A percentile compares a stretch with the other conserved stretches of the same genome.
These are phyloP conservation scores for Fusarium piperis DNA, from an alignment of 2,329 filamentous ascomycete genomes.

Conservation along the genomic window DNA sequence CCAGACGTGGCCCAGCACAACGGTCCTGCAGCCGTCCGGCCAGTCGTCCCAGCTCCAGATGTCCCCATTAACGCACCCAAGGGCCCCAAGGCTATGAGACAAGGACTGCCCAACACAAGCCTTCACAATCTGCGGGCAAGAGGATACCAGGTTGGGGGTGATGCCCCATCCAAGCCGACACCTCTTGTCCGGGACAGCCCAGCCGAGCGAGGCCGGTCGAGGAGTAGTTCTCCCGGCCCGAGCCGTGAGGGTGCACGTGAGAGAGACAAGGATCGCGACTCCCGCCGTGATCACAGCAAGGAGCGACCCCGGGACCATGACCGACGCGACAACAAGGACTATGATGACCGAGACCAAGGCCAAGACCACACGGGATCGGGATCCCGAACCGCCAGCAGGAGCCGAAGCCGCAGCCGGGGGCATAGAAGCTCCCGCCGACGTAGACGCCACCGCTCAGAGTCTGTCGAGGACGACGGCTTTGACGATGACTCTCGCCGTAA, in stretches of 20 bases:
- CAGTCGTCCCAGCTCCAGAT: slow-evolving; percentile 49
- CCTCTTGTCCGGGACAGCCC: slow-evolving; percentile 29
- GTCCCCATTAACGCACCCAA: slow-evolving; percentile 80
- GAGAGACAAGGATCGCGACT: slow-evolving; percentile 47
- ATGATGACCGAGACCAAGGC: slow-evolving; percentile 28
- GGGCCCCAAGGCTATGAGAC: slow-evolving; percentile 93
- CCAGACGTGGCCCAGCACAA: slow-evolving; percentile 34
- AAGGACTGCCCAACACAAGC: slow-evolving; percentile 85
- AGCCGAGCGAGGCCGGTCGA: slow-evolving; percentile 48
- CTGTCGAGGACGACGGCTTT: slow-evolving; percentile 59
- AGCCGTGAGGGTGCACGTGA: slow-evolving; percentile 41
- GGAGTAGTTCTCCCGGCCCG: slow-evolving; percentile 57
- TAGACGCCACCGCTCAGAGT: slow-evolving; percentile 65
- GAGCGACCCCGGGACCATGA: slow-evolving; percentile 45
- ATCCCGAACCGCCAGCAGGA: slow-evolving; percentile 43
- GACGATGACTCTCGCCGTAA: slow-evolving; percentile 61
- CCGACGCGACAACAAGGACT: slow-evolving; percentile 37
- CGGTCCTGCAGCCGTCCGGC: slow-evolving; percentile 43
- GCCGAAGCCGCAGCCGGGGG: slow-evolving; percentile 54
- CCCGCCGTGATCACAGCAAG: slow-evolving; percentile 48
- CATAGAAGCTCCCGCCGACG: slow-evolving; percentile 60
- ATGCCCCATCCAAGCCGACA: slow-evolving; percentile 41
- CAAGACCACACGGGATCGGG: slow-evolving; percentile 46
- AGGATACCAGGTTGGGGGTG: slow-evolving; percentile 58
- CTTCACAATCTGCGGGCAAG: slow-evolving; percentile 70